phyloP scores from a whole-genome alignment of 345 rosid species.

The Durio zibethinus region DNA sequence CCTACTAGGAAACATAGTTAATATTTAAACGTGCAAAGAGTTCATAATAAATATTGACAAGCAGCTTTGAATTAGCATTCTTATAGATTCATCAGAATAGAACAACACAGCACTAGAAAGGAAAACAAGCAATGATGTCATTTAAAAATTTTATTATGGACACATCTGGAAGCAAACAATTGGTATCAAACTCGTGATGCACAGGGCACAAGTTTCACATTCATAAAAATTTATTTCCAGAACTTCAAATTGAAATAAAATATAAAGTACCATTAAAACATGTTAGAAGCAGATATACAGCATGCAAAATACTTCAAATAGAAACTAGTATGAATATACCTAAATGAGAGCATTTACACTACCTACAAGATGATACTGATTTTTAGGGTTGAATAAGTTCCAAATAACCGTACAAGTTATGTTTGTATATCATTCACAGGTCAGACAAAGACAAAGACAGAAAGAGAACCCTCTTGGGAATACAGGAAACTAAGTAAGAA shows the following conservation, averaged over 20 bases:
- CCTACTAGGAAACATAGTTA: neutral
- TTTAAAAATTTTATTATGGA: neutral
- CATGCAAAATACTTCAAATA: neutral
- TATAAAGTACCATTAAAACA: neutral
- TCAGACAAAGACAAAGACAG: neutral
- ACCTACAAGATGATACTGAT: neutral
- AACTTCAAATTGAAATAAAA: neutral
- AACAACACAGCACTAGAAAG: neutral
- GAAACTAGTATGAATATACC: neutral
- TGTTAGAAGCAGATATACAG: neutral
- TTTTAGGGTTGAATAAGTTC: conserved; percentile 1
- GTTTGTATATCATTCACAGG: neutral
- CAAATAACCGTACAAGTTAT: neutral
- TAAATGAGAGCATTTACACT: neutral
- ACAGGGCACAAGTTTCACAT: neutral
- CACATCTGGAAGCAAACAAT: neutral
- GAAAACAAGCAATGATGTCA: neutral
- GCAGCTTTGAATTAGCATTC: neutral
- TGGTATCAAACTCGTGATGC: neutral
- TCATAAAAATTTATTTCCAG: neutral
- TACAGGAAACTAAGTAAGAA: neutral
- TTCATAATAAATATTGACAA: neutral
- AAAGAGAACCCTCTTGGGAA: neutral
- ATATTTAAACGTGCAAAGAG: neutral
- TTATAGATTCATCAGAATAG: neutral